Evolutionary conservation across 192 early-diverging fungal genomes (phyloP), one percentile per base, ranked within the genome.

Genomic region (Rhizophagus sp.): DNA sequence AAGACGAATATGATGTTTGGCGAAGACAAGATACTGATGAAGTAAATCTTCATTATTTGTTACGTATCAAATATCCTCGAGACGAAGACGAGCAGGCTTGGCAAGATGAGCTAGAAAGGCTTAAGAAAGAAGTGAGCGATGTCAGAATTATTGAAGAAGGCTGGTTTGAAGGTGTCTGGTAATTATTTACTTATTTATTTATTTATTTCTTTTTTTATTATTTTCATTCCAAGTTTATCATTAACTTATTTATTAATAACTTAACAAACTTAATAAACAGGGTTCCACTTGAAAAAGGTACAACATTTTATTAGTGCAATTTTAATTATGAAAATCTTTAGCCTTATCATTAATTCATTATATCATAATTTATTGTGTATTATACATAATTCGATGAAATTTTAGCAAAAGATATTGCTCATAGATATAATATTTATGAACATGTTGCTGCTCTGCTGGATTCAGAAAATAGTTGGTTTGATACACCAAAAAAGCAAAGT

Each of bases 101-200:
- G 78, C 67, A n/a, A 2, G 67, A 34, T n/a, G 78, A 79, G 10
- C 68, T 79, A 24, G 78, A 79, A 71, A 79, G 70, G 22, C 36
- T 79, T 49, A 79, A 79, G 34, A 61, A 17, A 71, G 78, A 79
- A 52, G 47, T 79, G 25, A 62, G 17, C 15, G 36, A 68, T 34
- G 30, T 79, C 8, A 41, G 52, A 79, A 27, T 79, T 63, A 62
- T 79, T 34, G 69, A 79, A 62, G 68, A 79, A 41, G 78, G 78
- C 13, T 79, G 78, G 78, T 79, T 79, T 36, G 78, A 79, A 71
- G 78, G 78, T 44, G 78, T 79, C n/a, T 79, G 78, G 78, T 79
- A 71, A 71, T 19, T 62, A 65, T n/a, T 10, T 27, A 25, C 19
- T 47, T 19, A 44, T 66, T 27, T 66, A 25, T 66, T 24, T 36